Conservation (phyloP, 202 grass and related monocot genomes). For the Dendrocalamus latiflorus region DNA sequence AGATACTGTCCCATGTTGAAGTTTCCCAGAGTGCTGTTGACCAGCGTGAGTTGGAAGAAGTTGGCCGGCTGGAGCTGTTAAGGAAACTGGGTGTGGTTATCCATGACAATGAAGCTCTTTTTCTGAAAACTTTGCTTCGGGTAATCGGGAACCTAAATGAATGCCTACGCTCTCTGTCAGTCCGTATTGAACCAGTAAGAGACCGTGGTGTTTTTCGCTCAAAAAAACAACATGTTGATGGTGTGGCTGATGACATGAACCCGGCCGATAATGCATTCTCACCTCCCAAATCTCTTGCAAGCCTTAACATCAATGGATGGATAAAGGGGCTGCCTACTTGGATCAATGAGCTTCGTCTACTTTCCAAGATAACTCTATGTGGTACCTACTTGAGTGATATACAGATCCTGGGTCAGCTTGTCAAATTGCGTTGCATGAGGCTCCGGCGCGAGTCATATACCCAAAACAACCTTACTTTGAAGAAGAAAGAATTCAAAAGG, state of each 20-base stretch:
- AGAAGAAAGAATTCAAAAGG: neutral
- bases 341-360: neutral
- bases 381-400: no score
- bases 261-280: neutral
- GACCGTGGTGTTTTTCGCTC: no score
- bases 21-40: neutral
- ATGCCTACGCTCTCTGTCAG: neutral
- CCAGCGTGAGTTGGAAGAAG: neutral
- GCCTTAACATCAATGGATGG: neutral
- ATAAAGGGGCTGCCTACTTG: neutral
- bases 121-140: neutral
- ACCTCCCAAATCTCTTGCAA: neutral
- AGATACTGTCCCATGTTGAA: conserved; percentile 11
- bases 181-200: no score
- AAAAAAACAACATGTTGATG: no score
- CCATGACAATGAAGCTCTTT: neutral
- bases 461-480: neutral
- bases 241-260: neutral
- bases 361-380: neutral
- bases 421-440: neutral
- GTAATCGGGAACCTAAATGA: neutral
- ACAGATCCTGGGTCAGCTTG: neutral
- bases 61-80: neutral
- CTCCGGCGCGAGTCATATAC: neutral
- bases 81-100: no score